A percentile compares a stretch with the other conserved stretches of the same genome.
These are phyloP conservation scores for Candida orba DNA, from an alignment of 805 yeast genomes.

Conservation along the genomic window DNA sequence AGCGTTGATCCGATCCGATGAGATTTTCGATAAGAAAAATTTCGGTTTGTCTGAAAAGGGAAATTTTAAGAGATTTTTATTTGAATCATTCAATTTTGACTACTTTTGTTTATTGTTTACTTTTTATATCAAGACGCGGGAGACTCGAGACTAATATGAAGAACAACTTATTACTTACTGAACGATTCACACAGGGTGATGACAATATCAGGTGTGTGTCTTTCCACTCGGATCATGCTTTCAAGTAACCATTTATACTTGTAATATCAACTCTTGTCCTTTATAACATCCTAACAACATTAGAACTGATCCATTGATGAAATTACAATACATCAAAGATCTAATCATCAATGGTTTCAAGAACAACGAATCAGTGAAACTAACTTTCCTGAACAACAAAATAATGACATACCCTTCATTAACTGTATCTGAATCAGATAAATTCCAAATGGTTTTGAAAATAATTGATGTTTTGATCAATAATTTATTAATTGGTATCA, in stretches of 20 bases:
- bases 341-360: constrained; percentile 6
- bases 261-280: not conserved
- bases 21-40: no score
- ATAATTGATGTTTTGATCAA: constrained; percentile 12
- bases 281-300: not conserved
- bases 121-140: no score
- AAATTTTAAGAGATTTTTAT: not conserved
- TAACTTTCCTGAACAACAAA: not conserved
- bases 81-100: no score
- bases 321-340: no score
- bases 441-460: constrained; percentile 10
- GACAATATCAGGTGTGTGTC: not conserved
- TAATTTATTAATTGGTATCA: constrained; percentile 10
- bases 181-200: no score
- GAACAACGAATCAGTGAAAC: not conserved
- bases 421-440: constrained; percentile 1
- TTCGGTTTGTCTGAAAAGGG: not conserved
- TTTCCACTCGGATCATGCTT: not conserved
- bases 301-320: no score
- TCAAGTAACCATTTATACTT: not conserved
- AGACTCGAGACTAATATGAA: no score
- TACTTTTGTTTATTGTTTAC: no score
- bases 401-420: constrained; percentile 14
- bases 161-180: no score
- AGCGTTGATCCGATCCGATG: no score